Percentiles rank a stretch among this genome's conserved stretches.
Evolutionary conservation across 176 grass and related monocot genomes (phyloP).

Genomic region (Cymbopogon citratus): DNA sequence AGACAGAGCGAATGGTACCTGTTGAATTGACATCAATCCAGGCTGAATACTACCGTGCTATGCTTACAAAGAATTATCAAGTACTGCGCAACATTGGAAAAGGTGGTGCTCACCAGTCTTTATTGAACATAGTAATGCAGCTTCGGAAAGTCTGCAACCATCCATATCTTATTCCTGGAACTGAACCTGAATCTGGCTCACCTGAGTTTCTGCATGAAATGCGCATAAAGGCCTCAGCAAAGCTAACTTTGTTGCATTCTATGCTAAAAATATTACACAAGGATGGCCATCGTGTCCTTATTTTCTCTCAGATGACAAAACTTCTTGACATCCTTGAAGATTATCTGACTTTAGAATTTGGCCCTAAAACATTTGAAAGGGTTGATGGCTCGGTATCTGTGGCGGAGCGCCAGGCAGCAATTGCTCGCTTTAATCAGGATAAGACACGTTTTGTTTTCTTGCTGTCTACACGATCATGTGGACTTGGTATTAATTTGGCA

Average conservation of each 20-base stretch:
- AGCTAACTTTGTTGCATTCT: conserved; percentile 77
- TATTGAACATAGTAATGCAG: conserved; percentile 99
- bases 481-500: conserved; percentile 97
- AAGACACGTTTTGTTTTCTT: conserved; percentile 98
- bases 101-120: conserved; percentile 76
- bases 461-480: conserved; percentile 94
- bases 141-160: conserved; percentile 99
- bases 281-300: conserved; percentile 91
- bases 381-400: conserved; percentile 96
- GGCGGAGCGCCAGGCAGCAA: conserved; percentile 78
- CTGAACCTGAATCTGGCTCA: conserved; percentile 91
- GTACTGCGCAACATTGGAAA: conserved; percentile 87
- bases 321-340: conserved; percentile 99
- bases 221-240: conserved; percentile 97
- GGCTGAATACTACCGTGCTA: conserved; percentile 94
- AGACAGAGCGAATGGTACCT: conserved; percentile 92
- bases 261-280: conserved; percentile 87
- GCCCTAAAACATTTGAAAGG: conserved; percentile 85
- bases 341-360: conserved; percentile 80
- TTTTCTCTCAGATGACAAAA: conserved; percentile 99
- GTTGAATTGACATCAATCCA: conserved; percentile 95
- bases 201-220: conserved; percentile 92
- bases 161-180: conserved; percentile 97
- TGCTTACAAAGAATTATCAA: conserved; percentile 98
- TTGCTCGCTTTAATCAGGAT: conserved; percentile 95